Base-by-base conservation (phyloP, 164 flowering plant species). In the Echeveria elegans region DNA sequence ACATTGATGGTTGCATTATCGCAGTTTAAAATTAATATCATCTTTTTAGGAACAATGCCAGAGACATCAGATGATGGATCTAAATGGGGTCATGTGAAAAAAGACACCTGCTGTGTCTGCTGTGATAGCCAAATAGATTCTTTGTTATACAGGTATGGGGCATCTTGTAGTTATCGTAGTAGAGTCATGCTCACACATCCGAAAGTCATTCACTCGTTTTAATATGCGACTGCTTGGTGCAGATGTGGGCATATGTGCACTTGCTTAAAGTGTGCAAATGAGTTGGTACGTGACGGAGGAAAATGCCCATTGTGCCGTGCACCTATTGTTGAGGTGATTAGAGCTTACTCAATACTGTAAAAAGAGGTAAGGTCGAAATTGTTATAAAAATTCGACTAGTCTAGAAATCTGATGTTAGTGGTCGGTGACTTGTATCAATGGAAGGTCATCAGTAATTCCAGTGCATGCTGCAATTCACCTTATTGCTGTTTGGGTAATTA, bases 231-330 rank as follows among this genome's bases (percentile, higher is more conserved):
- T 24, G 31, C 24, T 30, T 59, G 37, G 14, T 85, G 74, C 86
- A 94, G 99, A 82, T 94, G 99, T 70, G 99, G 99, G 61, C 99
- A 91, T 76, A 91, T 91, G 99, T 89, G 97, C 81, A 87, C 94
- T 43, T 94, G 99, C 73, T 80, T 88, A 68, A 90, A 85, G 73
- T 95, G 99, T 76, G 99, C 99, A 48, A 86, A 85, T 64, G 89
- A 86, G 76, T 76, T 95, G 82, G 82, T 90, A 41, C 81, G 87
- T 28, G 79, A 85, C 18, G 86, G 82, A 66, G 97, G 93, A 21
- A 95, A 88, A 74, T 95, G 99, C 72, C 99, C 99, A 4, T 73
- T 94, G 83, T 94, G 99, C 74, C 82, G 85, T 68, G 99, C 99
- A 52, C 99, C 99, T 14, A 88, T 90, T 50, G 81, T 87, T 19